Conservation (phyloP, 2,329 filamentous ascomycete species). For the Elsinoe fawcettii region DNA sequence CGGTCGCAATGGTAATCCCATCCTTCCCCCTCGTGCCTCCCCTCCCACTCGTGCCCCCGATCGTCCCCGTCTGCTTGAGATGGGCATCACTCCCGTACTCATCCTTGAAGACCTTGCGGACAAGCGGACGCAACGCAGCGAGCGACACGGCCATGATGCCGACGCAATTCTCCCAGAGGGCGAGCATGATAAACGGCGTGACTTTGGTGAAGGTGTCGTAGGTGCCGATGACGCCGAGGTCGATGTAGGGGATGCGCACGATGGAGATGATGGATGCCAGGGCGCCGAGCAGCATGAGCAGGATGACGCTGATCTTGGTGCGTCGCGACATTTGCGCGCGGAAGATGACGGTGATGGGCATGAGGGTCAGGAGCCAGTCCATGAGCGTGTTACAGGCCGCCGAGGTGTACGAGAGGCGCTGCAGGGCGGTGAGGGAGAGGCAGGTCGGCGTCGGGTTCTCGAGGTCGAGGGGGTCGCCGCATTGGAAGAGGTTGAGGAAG, state of each 20-base stretch:
- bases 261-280: conserved; percentile 24
- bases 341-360: conserved; percentile 35
- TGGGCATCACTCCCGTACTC: not conserved
- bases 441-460: not conserved
- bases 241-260: conserved; percentile 22
- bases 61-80: not conserved
- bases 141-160: conserved; percentile 14
- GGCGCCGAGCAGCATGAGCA: conserved; percentile 30
- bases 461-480: conserved; percentile 9
- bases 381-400: conserved; percentile 10
- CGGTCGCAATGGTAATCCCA: conserved; percentile 4
- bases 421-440: not conserved
- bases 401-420: not conserved
- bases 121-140: conserved; percentile 10
- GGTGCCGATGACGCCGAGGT: conserved; percentile 1
- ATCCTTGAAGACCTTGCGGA: conserved; percentile 9
- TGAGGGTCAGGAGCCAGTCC: conserved; percentile 31
- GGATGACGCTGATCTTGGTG: conserved; percentile 36
- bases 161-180: conserved; percentile 12
- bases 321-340: conserved; percentile 34
- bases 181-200: conserved; percentile 9
- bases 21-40: not conserved
- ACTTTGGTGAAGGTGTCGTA: conserved; percentile 1
- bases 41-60: not conserved
- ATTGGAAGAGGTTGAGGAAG: conserved; percentile 15